Evolutionary conservation across 805 yeast species (phyloP).

Genomic region (Candida coleopterorum): DNA sequence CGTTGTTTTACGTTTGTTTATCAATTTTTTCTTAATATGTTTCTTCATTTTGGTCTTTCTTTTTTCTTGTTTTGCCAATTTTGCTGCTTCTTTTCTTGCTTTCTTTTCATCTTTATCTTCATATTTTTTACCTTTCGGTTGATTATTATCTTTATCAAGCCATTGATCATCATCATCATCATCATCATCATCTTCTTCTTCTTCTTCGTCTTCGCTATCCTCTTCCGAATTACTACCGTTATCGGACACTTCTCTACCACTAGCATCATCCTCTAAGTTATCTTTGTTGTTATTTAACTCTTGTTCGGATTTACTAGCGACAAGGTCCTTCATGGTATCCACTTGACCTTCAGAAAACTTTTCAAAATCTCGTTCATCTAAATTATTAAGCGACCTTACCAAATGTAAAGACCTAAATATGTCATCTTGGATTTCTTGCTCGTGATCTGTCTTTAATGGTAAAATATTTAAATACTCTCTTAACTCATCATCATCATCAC

Average conservation of each 20-base stretch:
- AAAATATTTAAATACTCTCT: constrained; percentile 41
- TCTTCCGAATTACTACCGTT: constrained; percentile 29
- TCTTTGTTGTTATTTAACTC: constrained; percentile 13
- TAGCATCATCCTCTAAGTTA: constrained; percentile 19
- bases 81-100: constrained; percentile 34
- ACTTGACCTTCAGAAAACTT: constrained; percentile 77
- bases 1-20: constrained; percentile 63
- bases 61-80: constrained; percentile 26
- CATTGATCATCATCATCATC: constrained; percentile 33
- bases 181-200: constrained; percentile 20
- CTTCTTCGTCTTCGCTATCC: constrained; percentile 20
- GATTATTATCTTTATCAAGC: constrained; percentile 33
- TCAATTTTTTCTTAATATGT: constrained; percentile 25
- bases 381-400: constrained; percentile 72
- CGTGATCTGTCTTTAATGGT: constrained; percentile 54
- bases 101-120: constrained; percentile 48
- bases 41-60: constrained; percentile 38
- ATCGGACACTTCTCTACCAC: no score
- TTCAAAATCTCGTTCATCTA: constrained; percentile 86
- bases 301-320: constrained; percentile 26
- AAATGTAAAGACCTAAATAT: constrained; percentile 78
- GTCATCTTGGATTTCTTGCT: constrained; percentile 66
- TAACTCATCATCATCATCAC: constrained; percentile 38
- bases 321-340: constrained; percentile 65
- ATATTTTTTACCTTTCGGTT: constrained; percentile 65